phyloP scores from a whole-genome alignment of 1,139 yeast species.

The Suhomyces yuchorum region DNA sequence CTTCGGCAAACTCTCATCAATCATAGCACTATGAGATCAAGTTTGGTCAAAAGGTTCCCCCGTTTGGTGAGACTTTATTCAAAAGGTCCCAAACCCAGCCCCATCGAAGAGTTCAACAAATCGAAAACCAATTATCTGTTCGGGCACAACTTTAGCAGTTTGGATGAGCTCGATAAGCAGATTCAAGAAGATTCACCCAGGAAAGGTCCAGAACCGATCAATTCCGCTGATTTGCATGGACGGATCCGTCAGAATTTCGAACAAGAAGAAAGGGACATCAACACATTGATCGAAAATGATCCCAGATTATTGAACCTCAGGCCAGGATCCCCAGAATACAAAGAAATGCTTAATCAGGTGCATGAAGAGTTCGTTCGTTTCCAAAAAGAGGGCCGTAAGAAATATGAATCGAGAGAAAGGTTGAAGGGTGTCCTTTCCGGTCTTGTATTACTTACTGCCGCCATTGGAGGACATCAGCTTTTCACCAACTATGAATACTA shows the following conservation, averaged over 20 bases:
- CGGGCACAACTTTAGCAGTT: conserved; percentile 27
- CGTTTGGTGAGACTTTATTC: conserved; percentile 11
- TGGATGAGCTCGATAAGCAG: conserved; percentile 26
- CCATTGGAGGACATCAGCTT: conserved; percentile 42
- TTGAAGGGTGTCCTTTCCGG: conserved; percentile 41
- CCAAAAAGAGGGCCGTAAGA: conserved; percentile 25
- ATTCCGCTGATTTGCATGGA: conserved; percentile 16
- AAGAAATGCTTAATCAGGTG: conserved; percentile 32
- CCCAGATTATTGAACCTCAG: conserved; percentile 35
- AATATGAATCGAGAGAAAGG: conserved; percentile 36
- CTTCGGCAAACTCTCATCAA: not conserved
- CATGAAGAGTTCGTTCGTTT: conserved; percentile 31
- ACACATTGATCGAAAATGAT: conserved; percentile 32
- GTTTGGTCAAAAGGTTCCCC: conserved; percentile 2
- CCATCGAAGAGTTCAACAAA: conserved; percentile 45
- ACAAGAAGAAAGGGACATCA: conserved; percentile 25
- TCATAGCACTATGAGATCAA: not conserved
- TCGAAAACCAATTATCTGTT: conserved; percentile 38
- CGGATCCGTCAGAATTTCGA: conserved; percentile 14
- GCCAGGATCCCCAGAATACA: conserved; percentile 43
- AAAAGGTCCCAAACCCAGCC: conserved; percentile 5
- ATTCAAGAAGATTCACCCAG: conserved; percentile 11
- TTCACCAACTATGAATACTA: conserved; percentile 45
- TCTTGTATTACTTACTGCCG: conserved; percentile 31
- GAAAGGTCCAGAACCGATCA: conserved; percentile 7